phyloP scores from a whole-genome alignment of 257 asterid genomes.

The Plantago elongata region DNA sequence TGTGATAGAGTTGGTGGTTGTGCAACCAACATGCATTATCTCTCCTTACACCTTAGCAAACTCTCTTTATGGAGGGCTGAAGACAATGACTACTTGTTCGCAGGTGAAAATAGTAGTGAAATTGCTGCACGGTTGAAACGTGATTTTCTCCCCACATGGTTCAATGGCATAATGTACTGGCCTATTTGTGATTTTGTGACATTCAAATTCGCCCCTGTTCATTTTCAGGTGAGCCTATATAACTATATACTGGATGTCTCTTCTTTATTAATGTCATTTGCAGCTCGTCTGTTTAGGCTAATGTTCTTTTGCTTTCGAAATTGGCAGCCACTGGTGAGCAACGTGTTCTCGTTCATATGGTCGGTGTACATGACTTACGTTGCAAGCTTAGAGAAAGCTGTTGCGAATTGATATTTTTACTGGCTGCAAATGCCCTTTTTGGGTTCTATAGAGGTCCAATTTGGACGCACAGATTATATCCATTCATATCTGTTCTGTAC shows the following conservation, averaged over 20 bases:
- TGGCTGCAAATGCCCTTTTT: too few relatives aligned
- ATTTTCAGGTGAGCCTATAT: constrained; percentile 42
- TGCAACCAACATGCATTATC: too few relatives aligned
- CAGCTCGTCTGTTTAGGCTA: background rate
- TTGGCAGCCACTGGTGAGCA: constrained; percentile 77
- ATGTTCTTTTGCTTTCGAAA: constrained; percentile 14
- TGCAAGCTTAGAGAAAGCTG: constrained; percentile 64
- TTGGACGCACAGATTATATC: too few relatives aligned
- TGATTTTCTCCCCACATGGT: constrained; percentile 63
- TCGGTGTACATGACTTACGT: constrained; percentile 74
- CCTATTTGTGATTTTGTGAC: constrained; percentile 80
- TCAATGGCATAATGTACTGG: constrained; percentile 73
- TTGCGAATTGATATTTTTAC: constrained; percentile 21
- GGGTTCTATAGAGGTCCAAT: too few relatives aligned
- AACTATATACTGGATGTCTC: background rate
- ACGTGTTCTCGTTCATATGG: constrained; percentile 76
- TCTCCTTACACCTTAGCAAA: background rate
- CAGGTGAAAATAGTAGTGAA: constrained; percentile 75
- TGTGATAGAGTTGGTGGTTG: too few relatives aligned
- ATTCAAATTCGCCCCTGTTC: constrained; percentile 81
- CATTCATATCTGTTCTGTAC: too few relatives aligned
- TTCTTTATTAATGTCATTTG: background rate
- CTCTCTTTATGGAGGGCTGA: background rate
- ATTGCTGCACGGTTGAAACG: constrained; percentile 76
- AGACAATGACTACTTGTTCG: background rate